phyloP scores from a whole-genome alignment of 805 yeast genomes.

The Saccharomycopsis capsularis region DNA sequence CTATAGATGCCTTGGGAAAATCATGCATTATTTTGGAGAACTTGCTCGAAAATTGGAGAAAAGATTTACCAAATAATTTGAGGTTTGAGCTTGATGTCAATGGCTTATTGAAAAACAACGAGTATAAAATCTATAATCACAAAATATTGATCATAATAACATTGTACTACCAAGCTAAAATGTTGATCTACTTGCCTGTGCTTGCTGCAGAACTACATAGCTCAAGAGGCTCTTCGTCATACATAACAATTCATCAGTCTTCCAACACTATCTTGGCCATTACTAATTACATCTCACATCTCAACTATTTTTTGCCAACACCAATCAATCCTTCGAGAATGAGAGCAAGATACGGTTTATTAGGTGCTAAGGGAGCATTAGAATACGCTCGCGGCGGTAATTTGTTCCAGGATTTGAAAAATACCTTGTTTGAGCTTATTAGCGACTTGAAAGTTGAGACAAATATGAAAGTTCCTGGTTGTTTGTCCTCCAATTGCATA shows the following conservation, averaged over 20 bases:
- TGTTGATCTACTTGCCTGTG: constrained; percentile 59
- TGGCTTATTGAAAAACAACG: constrained; percentile 38
- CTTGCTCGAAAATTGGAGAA: constrained; percentile 71
- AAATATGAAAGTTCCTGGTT: constrained; percentile 50
- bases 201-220: constrained; percentile 38
- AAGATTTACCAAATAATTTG: constrained; percentile 55
- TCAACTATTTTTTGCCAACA: constrained; percentile 44
- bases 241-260: constrained; percentile 63
- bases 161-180: constrained; percentile 54
- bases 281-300: constrained; percentile 35
- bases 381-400: constrained; percentile 84
- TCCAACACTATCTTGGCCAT: constrained; percentile 52
- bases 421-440: constrained; percentile 44
- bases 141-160: constrained; percentile 47
- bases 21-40: constrained; percentile 46
- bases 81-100: constrained; percentile 59
- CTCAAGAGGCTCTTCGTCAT: constrained; percentile 44
- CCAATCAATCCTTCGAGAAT: constrained; percentile 60
- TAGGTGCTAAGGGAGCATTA: constrained; percentile 68
- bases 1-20: constrained; percentile 27
- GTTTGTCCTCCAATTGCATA: constrained; percentile 50
- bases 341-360: constrained; percentile 52
- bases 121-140: constrained; percentile 27
- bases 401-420: constrained; percentile 61
- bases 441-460: constrained; percentile 46